Conservation (phyloP, 768 basidiomycete genomes). For the Naganishia kalamii region DNA sequence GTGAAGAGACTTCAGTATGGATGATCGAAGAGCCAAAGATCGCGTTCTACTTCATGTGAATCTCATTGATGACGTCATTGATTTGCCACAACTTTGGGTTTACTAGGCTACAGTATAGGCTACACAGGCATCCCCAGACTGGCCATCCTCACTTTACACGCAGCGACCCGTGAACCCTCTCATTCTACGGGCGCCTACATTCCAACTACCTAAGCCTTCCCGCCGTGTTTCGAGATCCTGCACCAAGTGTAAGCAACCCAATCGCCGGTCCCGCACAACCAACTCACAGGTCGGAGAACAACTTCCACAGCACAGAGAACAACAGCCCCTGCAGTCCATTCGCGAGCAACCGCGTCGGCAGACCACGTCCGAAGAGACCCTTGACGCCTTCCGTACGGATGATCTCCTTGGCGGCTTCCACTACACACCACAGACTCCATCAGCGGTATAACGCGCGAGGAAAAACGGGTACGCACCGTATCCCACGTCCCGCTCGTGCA, state of each 20-base stretch:
- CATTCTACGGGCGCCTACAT: background rate
- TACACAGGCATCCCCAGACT: too few relatives aligned
- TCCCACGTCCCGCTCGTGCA: slow-evolving; percentile 70
- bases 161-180: background rate
- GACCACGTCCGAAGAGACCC: slow-evolving; percentile 79
- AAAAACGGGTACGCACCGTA: slow-evolving; percentile 52
- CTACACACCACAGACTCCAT: slow-evolving; percentile 21
- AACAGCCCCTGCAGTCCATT: slow-evolving; percentile 88
- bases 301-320: slow-evolving; percentile 85
- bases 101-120: too few relatives aligned
- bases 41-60: too few relatives aligned
- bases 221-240: slow-evolving; percentile 3
- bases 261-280: background rate
- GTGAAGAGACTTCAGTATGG: too few relatives aligned
- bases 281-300: slow-evolving; percentile 74
- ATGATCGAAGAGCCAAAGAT: too few relatives aligned
- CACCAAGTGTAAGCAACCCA: background rate
- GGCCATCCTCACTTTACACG: background rate
- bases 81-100: too few relatives aligned
- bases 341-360: slow-evolving; percentile 80
- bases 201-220: background rate
- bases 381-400: slow-evolving; percentile 66
- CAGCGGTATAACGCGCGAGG: background rate
- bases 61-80: background rate
- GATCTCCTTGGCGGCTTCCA: slow-evolving; percentile 69